A percentile compares a stretch with the other conserved stretches of the same genome.
These are phyloP conservation scores for Pleurotus platypus DNA, from an alignment of 768 basidiomycete genomes.

Conservation along the genomic window DNA sequence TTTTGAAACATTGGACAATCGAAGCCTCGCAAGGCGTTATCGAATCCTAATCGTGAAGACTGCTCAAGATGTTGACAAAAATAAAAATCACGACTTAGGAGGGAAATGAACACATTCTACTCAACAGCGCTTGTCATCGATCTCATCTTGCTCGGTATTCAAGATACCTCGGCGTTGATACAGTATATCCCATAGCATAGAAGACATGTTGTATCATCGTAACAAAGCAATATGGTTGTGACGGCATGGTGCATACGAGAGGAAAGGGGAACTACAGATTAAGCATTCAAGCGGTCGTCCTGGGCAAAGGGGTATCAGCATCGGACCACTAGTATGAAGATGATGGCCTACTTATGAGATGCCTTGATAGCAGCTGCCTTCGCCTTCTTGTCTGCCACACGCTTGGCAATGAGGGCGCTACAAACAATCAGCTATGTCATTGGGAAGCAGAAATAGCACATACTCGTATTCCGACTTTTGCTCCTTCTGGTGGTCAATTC, in stretches of 20 bases:
- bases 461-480: slow-evolving; percentile 93
- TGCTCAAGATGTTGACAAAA: no score
- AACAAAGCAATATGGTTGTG: slow-evolving; percentile 6
- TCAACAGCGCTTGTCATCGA: no score
- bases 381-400: slow-evolving; percentile 89
- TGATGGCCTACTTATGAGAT: slow-evolving; percentile 53
- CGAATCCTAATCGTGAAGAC: no score
- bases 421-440: background rate
- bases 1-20: no score
- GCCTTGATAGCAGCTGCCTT: slow-evolving; percentile 87
- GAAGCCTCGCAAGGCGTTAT: no score
- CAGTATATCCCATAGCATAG: slow-evolving; percentile 6
- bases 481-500: slow-evolving; percentile 89
- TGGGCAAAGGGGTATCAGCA: background rate
- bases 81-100: no score
- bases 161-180: background rate
- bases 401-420: slow-evolving; percentile 79
- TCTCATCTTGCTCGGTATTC: no score
- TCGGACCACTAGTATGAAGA: background rate
- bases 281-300: slow-evolving; percentile 5
- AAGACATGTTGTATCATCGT: slow-evolving; percentile 4
- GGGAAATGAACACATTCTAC: no score
- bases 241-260: slow-evolving; percentile 6
- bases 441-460: slow-evolving; percentile 19
- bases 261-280: background rate